Percentiles rank a stretch among this genome's conserved stretches.
These are phyloP conservation scores for Nannochloris sp. DNA, from an alignment of 139 green algal species.

Conservation along the genomic window DNA sequence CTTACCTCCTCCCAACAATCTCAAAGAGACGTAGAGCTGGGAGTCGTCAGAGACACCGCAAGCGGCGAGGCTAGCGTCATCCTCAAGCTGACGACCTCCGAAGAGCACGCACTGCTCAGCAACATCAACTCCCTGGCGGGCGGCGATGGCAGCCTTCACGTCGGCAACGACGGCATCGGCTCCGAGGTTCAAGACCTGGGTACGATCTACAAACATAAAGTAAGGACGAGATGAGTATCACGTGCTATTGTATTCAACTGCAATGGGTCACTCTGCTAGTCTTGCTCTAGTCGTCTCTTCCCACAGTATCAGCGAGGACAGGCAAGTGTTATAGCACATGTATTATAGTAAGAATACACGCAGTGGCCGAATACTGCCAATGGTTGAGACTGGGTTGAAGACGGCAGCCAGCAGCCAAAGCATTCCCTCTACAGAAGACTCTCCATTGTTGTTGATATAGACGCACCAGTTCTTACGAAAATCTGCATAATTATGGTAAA, in stretches of 20 bases:
- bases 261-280: background rate
- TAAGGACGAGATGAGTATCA: too few relatives aligned
- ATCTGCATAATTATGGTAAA: slow-evolving; percentile 18
- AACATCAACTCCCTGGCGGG: slow-evolving; percentile 56
- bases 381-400: too few relatives aligned
- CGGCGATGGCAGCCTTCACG: slow-evolving; percentile 66
- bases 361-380: too few relatives aligned
- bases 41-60: slow-evolving; percentile 72
- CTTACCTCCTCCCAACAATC: slow-evolving; percentile 93
- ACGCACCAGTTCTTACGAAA: slow-evolving; percentile 6
- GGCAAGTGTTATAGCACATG: too few relatives aligned
- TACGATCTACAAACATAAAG: slow-evolving; percentile 48
- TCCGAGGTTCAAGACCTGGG: slow-evolving; percentile 63
- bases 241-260: too few relatives aligned
- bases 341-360: too few relatives aligned
- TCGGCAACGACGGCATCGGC: slow-evolving; percentile 56
- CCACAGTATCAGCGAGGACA: too few relatives aligned
- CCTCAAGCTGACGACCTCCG: slow-evolving; percentile 68
- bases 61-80: slow-evolving; percentile 39
- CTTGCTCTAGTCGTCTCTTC: background rate
- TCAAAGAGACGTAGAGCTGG: slow-evolving; percentile 70
- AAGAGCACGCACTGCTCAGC: slow-evolving; percentile 73
- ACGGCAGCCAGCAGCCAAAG: too few relatives aligned
- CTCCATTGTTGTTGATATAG: too few relatives aligned
- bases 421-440: too few relatives aligned